Base-by-base conservation (phyloP, 1,284 basidiomycete genomes). In the Trametes pubescens region DNA sequence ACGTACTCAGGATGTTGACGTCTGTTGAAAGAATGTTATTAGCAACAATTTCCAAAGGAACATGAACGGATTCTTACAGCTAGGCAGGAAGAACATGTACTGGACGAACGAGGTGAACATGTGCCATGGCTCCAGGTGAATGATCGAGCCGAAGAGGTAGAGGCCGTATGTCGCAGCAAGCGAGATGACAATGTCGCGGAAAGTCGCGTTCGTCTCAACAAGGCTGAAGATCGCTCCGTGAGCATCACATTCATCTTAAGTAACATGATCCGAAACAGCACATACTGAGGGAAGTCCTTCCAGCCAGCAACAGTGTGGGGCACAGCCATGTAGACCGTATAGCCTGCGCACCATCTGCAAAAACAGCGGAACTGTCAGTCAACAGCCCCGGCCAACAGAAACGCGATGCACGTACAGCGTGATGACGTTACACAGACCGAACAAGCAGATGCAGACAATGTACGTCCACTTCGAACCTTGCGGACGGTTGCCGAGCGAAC, bases 111-210 rank as follows among this genome's bases (percentile, higher is more conserved):
- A 94, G 22, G 94, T 95, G 80, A 96, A 85, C 92, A 96, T 94
- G 82, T 96, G 95, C 93, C 93, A 96, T 0, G 94, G 94, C 73
- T 96, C 95, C 51, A 93, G 80, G 78, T 95, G 92, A 79, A 96
- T 87, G 75, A 96, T 82, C 4, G 93, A 95, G 60, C 89, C 86
- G 75, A 96, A 76, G 75, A 97, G 85, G 82, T 96, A 96, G 56
- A 96, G 86, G 40, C 94, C 93, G 75, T 96, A 96, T 1, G 95
- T 97, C 38, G 94, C 93, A 59, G 88, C 84, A 26, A 94, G 80
- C 10, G 90, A 91, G 69, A 93, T 87, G 60, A 88, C 89, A 57
- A 96, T 92, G 71, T 95, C 89, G 61, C 91, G 87, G 77, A 96
- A 88, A 0, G 91, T 88, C 63, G 81, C 79, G 72, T 92, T 93